Percentiles rank a stretch among this genome's conserved stretches.
phyloP scores from a whole-genome alignment of 345 rosid genomes.

The Salix caprea region DNA sequence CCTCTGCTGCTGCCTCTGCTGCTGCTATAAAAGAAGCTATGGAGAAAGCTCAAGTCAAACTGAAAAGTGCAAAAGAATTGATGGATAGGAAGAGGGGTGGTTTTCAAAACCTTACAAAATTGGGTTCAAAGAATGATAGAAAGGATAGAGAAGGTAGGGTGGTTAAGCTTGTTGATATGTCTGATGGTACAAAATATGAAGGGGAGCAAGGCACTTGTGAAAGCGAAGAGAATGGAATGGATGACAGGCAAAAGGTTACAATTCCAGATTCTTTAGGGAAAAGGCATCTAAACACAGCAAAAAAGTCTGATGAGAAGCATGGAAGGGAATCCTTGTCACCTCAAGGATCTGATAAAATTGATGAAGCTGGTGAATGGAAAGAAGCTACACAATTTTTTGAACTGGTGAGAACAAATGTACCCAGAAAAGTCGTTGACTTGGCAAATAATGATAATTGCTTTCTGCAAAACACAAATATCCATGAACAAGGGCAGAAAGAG shows the following conservation, averaged over 20 bases:
- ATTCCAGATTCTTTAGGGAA: conserved; percentile 25
- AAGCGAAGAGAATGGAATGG: conserved; percentile 22
- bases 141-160: conserved; percentile 35
- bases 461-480: conserved; percentile 20
- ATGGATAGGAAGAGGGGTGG: conserved; percentile 64
- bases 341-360: conserved; percentile 36
- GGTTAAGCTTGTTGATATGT: conserved; percentile 11
- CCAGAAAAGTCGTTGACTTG: conserved; percentile 36
- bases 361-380: conserved; percentile 68
- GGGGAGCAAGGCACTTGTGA: conserved; percentile 7
- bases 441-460: conserved; percentile 32
- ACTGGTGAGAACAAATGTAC: conserved; percentile 51
- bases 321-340: conserved; percentile 38
- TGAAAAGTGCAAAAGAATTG: conserved; percentile 64
- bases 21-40: conserved; percentile 76
- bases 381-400: conserved; percentile 68
- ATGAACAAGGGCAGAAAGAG: conserved; percentile 38
- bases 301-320: conserved; percentile 31
- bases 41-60: conserved; percentile 69
- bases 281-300: conserved; percentile 15
- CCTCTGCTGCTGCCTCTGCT: conserved; percentile 70
- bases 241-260: conserved; percentile 29
- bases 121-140: conserved; percentile 30
- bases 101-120: conserved; percentile 25
- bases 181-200: conserved; percentile 15